Evolutionary conservation across 2,329 filamentous ascomycete species (phyloP).

Genomic region (Stagonosporopsis cucurbitacearum): DNA sequence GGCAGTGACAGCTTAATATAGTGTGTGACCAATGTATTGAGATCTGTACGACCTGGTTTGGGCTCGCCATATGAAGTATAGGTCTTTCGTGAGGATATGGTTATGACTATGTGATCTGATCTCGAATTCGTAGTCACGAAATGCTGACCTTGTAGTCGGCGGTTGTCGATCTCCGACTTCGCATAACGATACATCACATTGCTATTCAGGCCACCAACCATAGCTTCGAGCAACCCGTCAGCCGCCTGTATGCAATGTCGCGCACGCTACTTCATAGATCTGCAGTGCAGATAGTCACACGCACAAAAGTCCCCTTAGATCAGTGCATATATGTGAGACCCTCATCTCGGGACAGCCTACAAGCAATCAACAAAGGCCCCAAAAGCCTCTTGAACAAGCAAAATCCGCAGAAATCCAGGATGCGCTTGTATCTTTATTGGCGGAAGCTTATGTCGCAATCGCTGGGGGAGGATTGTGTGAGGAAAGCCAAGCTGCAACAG

Average conservation of each 20-base stretch:
- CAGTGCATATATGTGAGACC: slow-evolving; percentile 5
- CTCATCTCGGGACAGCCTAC: background rate
- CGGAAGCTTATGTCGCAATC: slow-evolving; percentile 27
- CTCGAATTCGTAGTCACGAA: background rate
- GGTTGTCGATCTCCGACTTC: background rate
- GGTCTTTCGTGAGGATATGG: background rate
- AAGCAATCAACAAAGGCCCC: slow-evolving; percentile 7
- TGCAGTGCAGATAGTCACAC: slow-evolving; percentile 3
- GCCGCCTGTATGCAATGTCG: background rate
- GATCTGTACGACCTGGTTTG: background rate
- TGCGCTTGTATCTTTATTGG: slow-evolving; percentile 16
- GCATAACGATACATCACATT: background rate
- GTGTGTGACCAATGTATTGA: background rate
- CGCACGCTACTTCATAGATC: slow-evolving; percentile 8
- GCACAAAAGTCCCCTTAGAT: slow-evolving; percentile 5
- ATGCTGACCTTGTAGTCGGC: background rate
- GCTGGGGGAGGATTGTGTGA: slow-evolving; percentile 8
- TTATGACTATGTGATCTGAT: background rate
- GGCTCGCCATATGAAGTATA: background rate
- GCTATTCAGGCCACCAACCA: background rate
- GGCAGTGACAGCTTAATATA: slow-evolving; percentile 40
- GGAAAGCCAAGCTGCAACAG: slow-evolving; percentile 6
- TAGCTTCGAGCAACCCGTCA: background rate
- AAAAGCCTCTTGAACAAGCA: slow-evolving; percentile 10
- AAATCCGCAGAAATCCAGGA: slow-evolving; percentile 7